These are phyloP conservation scores for Diplosphaera chodatii DNA, from an alignment of 139 green algal genomes.

Conservation along the genomic window DNA sequence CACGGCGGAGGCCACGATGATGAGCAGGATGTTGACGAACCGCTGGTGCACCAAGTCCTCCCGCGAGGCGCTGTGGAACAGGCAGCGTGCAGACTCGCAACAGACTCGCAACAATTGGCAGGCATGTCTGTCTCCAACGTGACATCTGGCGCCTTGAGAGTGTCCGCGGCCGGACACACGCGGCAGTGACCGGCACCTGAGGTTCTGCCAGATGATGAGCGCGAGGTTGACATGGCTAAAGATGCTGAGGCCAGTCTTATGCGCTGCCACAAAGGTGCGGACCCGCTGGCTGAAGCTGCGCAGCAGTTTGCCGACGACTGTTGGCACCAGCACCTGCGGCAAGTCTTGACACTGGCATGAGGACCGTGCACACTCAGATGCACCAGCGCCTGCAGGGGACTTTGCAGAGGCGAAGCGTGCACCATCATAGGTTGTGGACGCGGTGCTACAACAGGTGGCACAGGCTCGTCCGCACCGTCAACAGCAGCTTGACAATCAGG, in stretches of 20 bases:
- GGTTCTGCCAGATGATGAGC: conserved; percentile 73
- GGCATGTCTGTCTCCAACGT: too few species aligned
- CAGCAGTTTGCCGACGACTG: conserved; percentile 30
- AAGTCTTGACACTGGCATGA: too few species aligned
- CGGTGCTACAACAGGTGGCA: not conserved
- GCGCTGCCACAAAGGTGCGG: conserved; percentile 26
- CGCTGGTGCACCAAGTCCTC: conserved; percentile 35
- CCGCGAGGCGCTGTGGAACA: conserved; percentile 7
- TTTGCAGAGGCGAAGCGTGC: too few species aligned
- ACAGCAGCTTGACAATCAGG: conserved; percentile 71
- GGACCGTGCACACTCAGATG: too few species aligned
- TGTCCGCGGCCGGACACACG: too few species aligned
- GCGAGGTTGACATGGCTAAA: conserved; percentile 51
- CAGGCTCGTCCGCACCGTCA: conserved; percentile 25
- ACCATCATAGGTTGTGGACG: too few species aligned
- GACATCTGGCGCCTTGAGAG: too few species aligned
- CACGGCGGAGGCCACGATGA: conserved; percentile 42
- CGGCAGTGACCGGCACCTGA: too few species aligned
- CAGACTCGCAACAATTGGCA: too few species aligned
- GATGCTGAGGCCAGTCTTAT: conserved; percentile 40
- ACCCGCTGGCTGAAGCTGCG: conserved; percentile 17
- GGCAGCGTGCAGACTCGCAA: not conserved
- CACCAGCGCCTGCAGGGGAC: too few species aligned
- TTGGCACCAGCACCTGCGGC: conserved; percentile 30
- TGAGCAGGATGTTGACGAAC: conserved; percentile 39